phyloP scores from a whole-genome alignment of 1,284 basidiomycete genomes.

The Cutaneotrichosporon spelunceum region DNA sequence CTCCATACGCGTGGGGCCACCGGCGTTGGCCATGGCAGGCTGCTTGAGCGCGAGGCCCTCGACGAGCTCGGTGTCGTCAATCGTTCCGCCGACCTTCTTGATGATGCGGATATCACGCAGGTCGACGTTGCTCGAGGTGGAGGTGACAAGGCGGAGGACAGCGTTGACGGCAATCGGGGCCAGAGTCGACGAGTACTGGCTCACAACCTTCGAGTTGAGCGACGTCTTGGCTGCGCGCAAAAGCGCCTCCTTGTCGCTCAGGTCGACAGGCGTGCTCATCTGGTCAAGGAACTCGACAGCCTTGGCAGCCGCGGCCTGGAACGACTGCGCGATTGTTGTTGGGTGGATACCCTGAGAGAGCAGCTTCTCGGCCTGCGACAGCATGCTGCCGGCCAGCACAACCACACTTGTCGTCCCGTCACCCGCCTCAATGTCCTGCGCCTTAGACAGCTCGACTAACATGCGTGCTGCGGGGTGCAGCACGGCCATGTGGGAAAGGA shows the following conservation, averaged over 20 bases:
- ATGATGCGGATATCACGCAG: conserved; percentile 93
- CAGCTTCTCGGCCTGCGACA: conserved; percentile 96
- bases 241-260: conserved; percentile 81
- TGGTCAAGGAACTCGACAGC: conserved; percentile 92
- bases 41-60: conserved; percentile 97
- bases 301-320: conserved; percentile 86
- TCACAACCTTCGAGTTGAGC: conserved; percentile 98
- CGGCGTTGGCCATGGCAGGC: conserved; percentile 83
- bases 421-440: conserved; percentile 98
- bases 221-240: conserved; percentile 92
- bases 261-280: conserved; percentile 87
- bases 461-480: conserved; percentile 98
- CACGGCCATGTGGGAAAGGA: conserved; percentile 94
- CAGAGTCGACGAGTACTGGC: conserved; percentile 95
- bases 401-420: conserved; percentile 99
- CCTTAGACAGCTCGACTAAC: conserved; percentile 96
- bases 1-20: conserved; percentile 92
- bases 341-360: conserved; percentile 95
- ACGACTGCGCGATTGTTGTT: conserved; percentile 94
- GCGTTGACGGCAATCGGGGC: conserved; percentile 96
- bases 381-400: conserved; percentile 86
- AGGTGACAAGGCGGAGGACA: conserved; percentile 83
- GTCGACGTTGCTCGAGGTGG: conserved; percentile 89
- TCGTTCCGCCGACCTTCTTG: conserved; percentile 98
- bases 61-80: conserved; percentile 96